Conservation (phyloP, 352 stramenopile genomes). For the Peronospora belbahrii region DNA sequence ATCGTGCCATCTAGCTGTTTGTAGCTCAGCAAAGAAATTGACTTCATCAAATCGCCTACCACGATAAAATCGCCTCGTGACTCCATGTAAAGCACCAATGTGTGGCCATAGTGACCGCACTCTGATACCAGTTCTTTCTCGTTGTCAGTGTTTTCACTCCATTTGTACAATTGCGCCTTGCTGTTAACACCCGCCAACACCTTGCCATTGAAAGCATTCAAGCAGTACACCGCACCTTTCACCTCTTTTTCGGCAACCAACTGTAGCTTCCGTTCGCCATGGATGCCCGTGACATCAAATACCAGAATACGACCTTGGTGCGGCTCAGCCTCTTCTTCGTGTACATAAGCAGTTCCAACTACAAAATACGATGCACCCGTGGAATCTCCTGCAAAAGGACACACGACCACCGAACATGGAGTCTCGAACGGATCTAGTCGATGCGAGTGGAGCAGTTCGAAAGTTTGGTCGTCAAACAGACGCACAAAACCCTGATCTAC, state of each 20-base stretch:
- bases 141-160: conserved; percentile 84
- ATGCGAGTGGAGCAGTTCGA: conserved; percentile 88
- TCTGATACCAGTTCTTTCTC: conserved; percentile 88
- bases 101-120: conserved; percentile 92
- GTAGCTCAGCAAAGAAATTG: conserved; percentile 92
- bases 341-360: conserved; percentile 88
- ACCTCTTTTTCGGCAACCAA: conserved; percentile 90
- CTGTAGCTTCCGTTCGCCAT: conserved; percentile 80
- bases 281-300: conserved; percentile 77
- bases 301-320: conserved; percentile 92
- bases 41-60: conserved; percentile 96
- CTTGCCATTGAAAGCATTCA: conserved; percentile 92
- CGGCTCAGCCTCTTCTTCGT: conserved; percentile 93
- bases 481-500: conserved; percentile 88
- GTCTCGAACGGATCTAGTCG: conserved; percentile 85
- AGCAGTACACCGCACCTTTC: conserved; percentile 92
- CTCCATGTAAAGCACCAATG: conserved; percentile 92
- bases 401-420: conserved; percentile 77
- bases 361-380: conserved; percentile 75
- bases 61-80: conserved; percentile 93
- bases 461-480: conserved; percentile 95
- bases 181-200: conserved; percentile 92
- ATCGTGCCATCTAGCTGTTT: conserved; percentile 87
- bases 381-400: conserved; percentile 69
- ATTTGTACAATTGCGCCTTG: conserved; percentile 91